Evolutionary conservation across 1,284 basidiomycete species (phyloP).

Genomic region (Trichosporon coremiiforme): DNA sequence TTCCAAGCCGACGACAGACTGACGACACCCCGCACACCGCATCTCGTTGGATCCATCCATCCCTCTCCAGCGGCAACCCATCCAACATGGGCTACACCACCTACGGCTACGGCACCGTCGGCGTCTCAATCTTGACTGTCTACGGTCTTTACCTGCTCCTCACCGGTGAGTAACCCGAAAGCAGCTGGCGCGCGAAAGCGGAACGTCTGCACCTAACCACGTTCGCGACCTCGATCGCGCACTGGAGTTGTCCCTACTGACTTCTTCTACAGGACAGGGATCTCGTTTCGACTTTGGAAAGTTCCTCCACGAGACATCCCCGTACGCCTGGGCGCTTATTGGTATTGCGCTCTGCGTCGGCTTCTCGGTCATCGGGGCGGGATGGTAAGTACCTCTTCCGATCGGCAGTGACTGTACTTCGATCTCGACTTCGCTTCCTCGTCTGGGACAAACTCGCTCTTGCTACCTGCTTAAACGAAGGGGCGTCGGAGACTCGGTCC

Average conservation of each 20-base stretch:
- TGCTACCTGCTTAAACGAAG: no score
- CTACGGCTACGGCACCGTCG: slow-evolving; percentile 18
- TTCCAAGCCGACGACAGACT: slow-evolving; percentile 5
- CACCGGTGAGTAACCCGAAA: slow-evolving; percentile 64
- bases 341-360: slow-evolving; percentile 94
- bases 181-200: not conserved
- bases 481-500: no score
- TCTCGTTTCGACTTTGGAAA: slow-evolving; percentile 89
- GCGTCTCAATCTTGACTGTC: slow-evolving; percentile 59
- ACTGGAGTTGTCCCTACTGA: slow-evolving; percentile 17
- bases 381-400: slow-evolving; percentile 66
- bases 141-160: slow-evolving; percentile 82
- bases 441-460: no score
- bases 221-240: not conserved
- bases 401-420: not conserved
- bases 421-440: not conserved
- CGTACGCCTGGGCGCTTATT: slow-evolving; percentile 87
- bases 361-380: slow-evolving; percentile 88
- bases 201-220: not conserved
- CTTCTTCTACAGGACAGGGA: slow-evolving; percentile 66
- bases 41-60: slow-evolving; percentile 9
- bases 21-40: slow-evolving; percentile 13
- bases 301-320: slow-evolving; percentile 90
- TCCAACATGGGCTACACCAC: slow-evolving; percentile 27
- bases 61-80: slow-evolving; percentile 4